phyloP scores from a whole-genome alignment of 2,329 filamentous ascomycete species.

The Fusarium humuli region DNA sequence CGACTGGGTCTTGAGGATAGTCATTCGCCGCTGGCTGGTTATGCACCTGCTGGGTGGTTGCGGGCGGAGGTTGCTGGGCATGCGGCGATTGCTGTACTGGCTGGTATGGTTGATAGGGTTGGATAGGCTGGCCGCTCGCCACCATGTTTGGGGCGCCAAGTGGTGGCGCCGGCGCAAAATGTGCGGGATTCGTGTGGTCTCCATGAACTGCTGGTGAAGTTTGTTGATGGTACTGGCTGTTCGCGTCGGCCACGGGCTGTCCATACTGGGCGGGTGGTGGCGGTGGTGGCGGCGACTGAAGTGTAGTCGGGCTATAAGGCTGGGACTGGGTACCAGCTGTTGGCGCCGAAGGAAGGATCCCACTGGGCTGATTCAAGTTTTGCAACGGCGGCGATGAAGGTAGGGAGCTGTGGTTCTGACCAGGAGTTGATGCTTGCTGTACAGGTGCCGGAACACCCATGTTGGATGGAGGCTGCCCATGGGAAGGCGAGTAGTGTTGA shows the following conservation, averaged over 20 bases:
- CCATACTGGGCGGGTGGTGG: background rate
- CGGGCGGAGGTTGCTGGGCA: rapidly evolving
- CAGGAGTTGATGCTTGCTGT: background rate
- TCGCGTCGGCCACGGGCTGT: background rate
- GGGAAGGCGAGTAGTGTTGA: background rate
- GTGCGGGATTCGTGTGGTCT: background rate
- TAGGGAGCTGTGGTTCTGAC: background rate
- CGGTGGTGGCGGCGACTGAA: background rate
- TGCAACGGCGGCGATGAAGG: background rate
- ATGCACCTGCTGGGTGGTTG: background rate
- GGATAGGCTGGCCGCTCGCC: background rate
- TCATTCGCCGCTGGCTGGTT: background rate
- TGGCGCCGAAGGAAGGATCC: background rate
- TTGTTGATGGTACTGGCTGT: background rate
- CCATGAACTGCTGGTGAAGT: background rate
- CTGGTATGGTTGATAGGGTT: constrained; percentile 1
- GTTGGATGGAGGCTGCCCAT: background rate
- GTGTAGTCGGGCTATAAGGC: background rate
- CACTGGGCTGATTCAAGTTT: background rate
- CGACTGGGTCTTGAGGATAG: constrained; percentile 11
- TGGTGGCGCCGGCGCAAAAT: background rate
- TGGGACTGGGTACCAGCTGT: background rate
- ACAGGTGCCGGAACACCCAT: no score
- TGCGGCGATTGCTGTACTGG: background rate
- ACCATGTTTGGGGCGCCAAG: rapidly evolving